phyloP scores from a whole-genome alignment of 2,329 filamentous ascomycete genomes.

The Chaetomiaceae sp. region DNA sequence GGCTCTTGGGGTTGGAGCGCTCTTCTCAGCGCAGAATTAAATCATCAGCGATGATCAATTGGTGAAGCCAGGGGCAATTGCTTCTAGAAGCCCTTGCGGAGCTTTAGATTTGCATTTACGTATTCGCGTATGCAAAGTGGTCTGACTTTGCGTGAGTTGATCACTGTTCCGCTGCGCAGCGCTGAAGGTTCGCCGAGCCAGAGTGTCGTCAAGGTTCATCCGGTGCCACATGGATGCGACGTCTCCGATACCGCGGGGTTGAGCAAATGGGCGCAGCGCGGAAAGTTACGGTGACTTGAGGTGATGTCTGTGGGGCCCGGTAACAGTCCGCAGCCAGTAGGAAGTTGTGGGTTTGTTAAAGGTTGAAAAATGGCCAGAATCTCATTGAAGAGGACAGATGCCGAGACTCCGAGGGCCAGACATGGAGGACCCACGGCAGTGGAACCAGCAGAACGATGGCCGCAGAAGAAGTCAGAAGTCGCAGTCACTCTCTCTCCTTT shows the following conservation, averaged over 20 bases:
- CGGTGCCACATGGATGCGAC: not conserved
- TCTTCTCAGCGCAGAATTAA: not conserved
- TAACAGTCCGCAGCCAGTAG: conserved; percentile 17
- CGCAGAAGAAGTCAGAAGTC: conserved; percentile 3
- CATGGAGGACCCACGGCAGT: conserved; percentile 16
- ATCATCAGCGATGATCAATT: no score
- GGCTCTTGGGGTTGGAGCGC: no score
- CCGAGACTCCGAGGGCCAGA: conserved; percentile 23
- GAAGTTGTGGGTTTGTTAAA: conserved; percentile 7
- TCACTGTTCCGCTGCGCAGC: not conserved
- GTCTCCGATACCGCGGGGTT: conserved; percentile 20
- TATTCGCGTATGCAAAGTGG: not conserved
- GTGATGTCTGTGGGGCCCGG: not conserved
- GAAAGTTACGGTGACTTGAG: conserved; percentile 18
- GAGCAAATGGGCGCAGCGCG: not conserved
- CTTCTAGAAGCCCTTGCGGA: no score
- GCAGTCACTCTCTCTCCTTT: conserved; percentile 1
- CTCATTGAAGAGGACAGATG: conserved; percentile 21
- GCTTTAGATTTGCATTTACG: no score
- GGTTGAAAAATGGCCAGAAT: conserved; percentile 17
- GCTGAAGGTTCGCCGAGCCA: conserved; percentile 9
- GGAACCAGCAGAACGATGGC: conserved; percentile 12
- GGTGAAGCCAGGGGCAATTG: no score
- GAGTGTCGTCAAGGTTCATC: not conserved
- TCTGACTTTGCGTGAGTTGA: not conserved